Conservation (phyloP, 306 rosid species). For the Gynostemma pentaphyllum region DNA sequence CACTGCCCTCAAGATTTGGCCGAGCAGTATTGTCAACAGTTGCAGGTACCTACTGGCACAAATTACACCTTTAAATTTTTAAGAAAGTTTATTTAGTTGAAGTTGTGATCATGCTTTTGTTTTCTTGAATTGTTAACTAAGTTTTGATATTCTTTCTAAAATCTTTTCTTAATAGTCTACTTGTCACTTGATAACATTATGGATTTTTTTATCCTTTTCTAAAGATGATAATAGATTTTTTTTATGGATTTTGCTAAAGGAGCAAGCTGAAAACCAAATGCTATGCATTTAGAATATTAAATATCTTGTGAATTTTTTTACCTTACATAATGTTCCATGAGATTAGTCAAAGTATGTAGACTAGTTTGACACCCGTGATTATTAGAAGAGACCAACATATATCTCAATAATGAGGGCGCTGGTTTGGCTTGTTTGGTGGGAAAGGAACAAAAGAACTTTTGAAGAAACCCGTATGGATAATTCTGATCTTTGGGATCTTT, state of each 20-base stretch:
- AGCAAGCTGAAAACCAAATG: too few species aligned
- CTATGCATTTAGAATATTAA: too few species aligned
- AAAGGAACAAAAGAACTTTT: too few species aligned
- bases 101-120: background rate
- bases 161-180: background rate
- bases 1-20: slow-evolving; percentile 76
- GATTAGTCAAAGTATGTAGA: background rate
- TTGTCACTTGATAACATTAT: background rate
- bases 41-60: slow-evolving; percentile 50
- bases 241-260: background rate
- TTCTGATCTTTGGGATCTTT: too few species aligned
- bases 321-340: background rate
- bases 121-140: background rate
- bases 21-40: slow-evolving; percentile 67
- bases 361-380: background rate
- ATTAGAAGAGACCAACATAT: background rate
- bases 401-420: background rate
- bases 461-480: too few species aligned
- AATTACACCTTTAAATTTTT: background rate
- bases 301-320: background rate
- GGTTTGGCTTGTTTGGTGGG: too few species aligned
- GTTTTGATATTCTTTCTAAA: background rate
- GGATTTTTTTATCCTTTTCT: background rate
- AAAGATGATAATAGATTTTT: too few species aligned
- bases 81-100: background rate